These are phyloP conservation scores for Pseudogymnoascus sp. DNA, from an alignment of 2,329 filamentous ascomycete genomes.

Conservation along the genomic window DNA sequence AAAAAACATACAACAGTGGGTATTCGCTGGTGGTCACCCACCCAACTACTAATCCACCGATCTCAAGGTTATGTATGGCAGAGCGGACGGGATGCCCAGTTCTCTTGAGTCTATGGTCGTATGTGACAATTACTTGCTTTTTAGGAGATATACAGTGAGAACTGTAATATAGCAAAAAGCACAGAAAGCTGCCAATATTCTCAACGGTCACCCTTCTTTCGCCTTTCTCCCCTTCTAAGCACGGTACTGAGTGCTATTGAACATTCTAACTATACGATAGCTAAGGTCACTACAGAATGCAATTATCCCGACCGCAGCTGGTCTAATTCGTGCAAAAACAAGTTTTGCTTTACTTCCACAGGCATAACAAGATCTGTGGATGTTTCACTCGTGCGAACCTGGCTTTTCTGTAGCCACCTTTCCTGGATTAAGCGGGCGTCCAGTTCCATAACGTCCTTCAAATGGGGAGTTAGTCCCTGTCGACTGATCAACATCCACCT, in stretches of 20 bases:
- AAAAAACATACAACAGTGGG: no score
- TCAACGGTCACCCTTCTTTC: no score
- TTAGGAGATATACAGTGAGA: no score
- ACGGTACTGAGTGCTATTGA: background rate
- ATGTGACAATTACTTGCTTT: no score
- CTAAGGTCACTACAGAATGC: background rate
- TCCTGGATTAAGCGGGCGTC: slow-evolving; percentile 9
- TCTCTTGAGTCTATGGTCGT: no score
- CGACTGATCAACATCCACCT: background rate
- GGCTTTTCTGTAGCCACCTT: background rate
- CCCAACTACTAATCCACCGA: no score
- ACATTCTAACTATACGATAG: background rate
- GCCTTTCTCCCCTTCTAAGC: background rate
- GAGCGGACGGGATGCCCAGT: no score
- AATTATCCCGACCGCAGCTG: background rate
- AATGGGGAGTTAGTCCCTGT: slow-evolving; percentile 1
- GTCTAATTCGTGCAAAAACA: background rate
- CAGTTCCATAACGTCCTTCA: slow-evolving; percentile 12
- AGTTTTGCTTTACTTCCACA: background rate
- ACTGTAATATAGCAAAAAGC: no score
- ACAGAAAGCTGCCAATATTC: no score
- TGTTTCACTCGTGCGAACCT: background rate
- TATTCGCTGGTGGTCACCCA: no score
- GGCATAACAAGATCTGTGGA: background rate
- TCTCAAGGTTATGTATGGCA: no score